A percentile compares a stretch with the other conserved stretches of the same genome.
Conservation (phyloP, 345 rosid species). For the Litchi chinensis region DNA sequence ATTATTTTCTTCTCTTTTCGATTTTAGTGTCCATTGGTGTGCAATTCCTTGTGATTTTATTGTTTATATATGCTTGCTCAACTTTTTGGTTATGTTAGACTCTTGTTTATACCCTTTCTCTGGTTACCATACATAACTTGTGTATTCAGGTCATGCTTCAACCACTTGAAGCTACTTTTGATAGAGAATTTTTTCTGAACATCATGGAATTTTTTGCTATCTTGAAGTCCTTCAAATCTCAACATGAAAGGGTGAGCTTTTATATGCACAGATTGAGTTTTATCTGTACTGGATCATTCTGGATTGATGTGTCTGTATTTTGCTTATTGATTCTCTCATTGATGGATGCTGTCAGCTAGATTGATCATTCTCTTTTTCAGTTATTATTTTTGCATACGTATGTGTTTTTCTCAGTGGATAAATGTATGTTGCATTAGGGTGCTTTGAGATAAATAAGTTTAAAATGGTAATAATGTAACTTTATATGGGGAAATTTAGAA, state of each 20-base stretch:
- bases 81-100: constrained; percentile 18
- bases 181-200: constrained; percentile 48
- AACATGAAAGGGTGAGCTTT: constrained; percentile 72
- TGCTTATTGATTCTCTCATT: constrained; percentile 6
- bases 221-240: constrained; percentile 60
- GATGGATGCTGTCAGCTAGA: constrained; percentile 13
- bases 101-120: too few relatives aligned
- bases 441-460: background rate
- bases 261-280: background rate
- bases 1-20: constrained; percentile 21
- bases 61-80: background rate
- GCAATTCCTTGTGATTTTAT: background rate
- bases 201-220: constrained; percentile 48
- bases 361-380: constrained; percentile 1
- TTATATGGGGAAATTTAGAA: background rate
- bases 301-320: background rate
- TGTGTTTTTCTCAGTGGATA: background rate
- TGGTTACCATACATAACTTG: constrained; percentile 18
- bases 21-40: background rate
- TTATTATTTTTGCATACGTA: background rate
- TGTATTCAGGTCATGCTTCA: constrained; percentile 60
- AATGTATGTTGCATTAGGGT: background rate
- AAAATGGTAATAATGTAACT: background rate
- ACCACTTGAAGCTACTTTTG: constrained; percentile 61
- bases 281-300: constrained; percentile 10